These are phyloP conservation scores for Populus davidiana DNA, from an alignment of 345 rosid species.

Conservation along the genomic window DNA sequence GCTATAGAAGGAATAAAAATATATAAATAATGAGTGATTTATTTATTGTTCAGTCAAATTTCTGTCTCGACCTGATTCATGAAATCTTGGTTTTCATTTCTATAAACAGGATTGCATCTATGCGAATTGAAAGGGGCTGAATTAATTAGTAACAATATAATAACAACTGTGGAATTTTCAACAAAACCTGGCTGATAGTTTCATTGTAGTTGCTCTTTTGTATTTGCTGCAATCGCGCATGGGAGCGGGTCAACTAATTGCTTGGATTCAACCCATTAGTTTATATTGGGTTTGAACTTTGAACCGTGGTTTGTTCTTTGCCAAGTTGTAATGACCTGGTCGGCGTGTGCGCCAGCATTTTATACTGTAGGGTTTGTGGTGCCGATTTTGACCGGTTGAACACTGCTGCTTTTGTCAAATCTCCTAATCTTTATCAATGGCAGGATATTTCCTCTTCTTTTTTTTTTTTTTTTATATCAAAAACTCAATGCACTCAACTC, in stretches of 20 bases:
- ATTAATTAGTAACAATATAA: background rate
- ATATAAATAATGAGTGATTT: conserved; percentile 5
- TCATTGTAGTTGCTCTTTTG: background rate
- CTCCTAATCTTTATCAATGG: background rate
- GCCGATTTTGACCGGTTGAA: background rate
- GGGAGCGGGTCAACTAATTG: background rate
- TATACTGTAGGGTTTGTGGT: background rate
- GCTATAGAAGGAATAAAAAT: conserved; percentile 10
- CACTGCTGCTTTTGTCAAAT: background rate
- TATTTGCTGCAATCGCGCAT: background rate
- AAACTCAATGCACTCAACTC: background rate
- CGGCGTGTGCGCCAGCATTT: background rate
- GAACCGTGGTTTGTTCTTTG: background rate
- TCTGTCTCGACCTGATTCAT: background rate
- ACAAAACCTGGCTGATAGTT: background rate
- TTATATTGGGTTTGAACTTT: background rate
- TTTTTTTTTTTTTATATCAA: background rate
- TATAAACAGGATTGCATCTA: background rate
- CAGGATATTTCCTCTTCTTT: background rate
- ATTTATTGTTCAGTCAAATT: background rate
- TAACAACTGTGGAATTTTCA: background rate
- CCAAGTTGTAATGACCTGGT: background rate
- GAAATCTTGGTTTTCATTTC: no score
- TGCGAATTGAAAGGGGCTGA: background rate
- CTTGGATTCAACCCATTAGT: background rate